Base-by-base conservation (phyloP, 2,329 filamentous ascomycete species). In the Fusarium sp. region DNA sequence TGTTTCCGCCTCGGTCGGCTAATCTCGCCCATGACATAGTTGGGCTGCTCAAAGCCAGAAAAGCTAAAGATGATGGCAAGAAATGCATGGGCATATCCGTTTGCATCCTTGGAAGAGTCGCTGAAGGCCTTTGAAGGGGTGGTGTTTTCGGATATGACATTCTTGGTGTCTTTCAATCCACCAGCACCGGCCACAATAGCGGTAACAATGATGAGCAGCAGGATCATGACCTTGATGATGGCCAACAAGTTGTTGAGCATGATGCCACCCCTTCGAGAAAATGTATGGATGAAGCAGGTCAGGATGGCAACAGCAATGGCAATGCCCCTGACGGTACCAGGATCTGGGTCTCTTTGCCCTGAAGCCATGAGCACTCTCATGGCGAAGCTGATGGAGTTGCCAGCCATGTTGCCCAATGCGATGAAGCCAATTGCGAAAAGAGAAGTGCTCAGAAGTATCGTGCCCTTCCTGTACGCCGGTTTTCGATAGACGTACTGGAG, bases 211-310 rank as follows among this genome's bases (percentile, higher is more conserved):
- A 90, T 86, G 11, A 85, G 78, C 2, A 88, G 64, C 2, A 90
- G 82, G 2, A 89, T 84, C 54, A 81, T 74, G 4, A 88, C 77
- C 72, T 90, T 90, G 67, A 88, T 73, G 4, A 85, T 77, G 5
- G 88, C 88, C 35, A 90, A 80, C n/a, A 83, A 27, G 70, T 89
- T 89, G 76, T 87, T 88, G 27, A 89, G 74, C 25, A 82, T 76
- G 50, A 90, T 88, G 3, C 88, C 88, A 4, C 86, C 87, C 9
- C 84, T 81, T 30, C 88, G 81, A 50, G 86, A 89, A 43, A 83
- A 77, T 5, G 82, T 83, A 68, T 90, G 88, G 1, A 89, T 82
- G 20, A 88, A 80, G 65, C 87, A 87, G 4, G 85, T 84, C 13
- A 84, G 72, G 0, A 83, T 83, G 9, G 86, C 81, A 1, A 84